Evolutionary conservation across 164 flowering plant genomes (phyloP).

Genomic region (Tetrastigma voinierianum): DNA sequence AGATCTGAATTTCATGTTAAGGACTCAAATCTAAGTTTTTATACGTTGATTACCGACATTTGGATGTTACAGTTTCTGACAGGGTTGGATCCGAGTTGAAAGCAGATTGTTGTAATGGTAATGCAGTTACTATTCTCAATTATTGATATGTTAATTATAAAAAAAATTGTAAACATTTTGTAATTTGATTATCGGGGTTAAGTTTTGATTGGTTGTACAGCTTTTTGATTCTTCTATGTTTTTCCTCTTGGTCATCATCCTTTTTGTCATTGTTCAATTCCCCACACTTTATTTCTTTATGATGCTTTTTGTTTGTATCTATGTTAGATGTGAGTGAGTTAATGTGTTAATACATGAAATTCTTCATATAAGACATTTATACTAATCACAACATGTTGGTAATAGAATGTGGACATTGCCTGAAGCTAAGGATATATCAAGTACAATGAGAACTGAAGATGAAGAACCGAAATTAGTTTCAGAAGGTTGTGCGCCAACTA

Average conservation of each 20-base stretch:
- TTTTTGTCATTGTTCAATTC: not conserved
- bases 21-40: not conserved
- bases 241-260: not conserved
- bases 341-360: not conserved
- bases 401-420: constrained; percentile 82
- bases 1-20: not conserved
- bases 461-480: constrained; percentile 60
- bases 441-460: constrained; percentile 37
- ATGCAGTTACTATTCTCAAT: no score
- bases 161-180: no score
- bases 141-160: no score
- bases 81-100: not conserved
- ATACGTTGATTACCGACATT: not conserved
- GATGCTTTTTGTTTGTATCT: not conserved
- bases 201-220: not conserved
- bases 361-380: not conserved
- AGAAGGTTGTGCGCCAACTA: constrained; percentile 62
- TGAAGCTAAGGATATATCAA: constrained; percentile 56
- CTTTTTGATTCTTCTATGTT: not conserved
- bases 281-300: not conserved
- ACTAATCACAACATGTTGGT: constrained; percentile 4
- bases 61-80: not conserved
- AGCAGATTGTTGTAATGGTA: no score
- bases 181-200: not conserved
- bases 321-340: not conserved